Conservation (phyloP, 2,329 filamentous ascomycete species). For the Penicillium sp. region DNA sequence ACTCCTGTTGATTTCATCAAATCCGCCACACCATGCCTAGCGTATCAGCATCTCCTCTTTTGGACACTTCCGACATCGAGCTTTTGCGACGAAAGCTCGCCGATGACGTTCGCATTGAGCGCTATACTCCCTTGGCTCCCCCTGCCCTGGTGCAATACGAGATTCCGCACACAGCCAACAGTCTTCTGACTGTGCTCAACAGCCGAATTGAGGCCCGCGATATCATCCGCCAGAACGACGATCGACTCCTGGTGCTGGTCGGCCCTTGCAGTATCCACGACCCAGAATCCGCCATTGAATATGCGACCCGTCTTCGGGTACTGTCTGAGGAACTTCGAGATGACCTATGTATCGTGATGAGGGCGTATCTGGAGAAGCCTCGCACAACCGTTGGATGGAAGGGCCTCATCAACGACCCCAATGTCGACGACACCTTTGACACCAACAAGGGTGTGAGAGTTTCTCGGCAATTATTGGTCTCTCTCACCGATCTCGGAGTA, state of each 20-base stretch:
- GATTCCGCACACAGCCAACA: conserved; percentile 9
- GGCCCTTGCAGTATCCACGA: conserved; percentile 98
- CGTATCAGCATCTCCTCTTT: conserved; percentile 1
- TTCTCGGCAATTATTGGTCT: conserved; percentile 85
- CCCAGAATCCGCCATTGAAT: conserved; percentile 82
- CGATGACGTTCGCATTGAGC: conserved; percentile 16
- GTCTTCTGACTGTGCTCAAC: conserved; percentile 13
- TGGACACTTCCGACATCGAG: conserved; percentile 17
- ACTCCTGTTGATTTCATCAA: background rate
- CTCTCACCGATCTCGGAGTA: conserved; percentile 82
- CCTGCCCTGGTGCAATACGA: conserved; percentile 13
- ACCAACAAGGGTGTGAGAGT: conserved; percentile 96
- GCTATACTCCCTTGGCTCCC: conserved; percentile 11
- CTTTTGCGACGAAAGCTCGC: conserved; percentile 18
- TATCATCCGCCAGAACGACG: conserved; percentile 73
- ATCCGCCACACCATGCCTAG: background rate
- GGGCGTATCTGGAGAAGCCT: conserved; percentile 97
- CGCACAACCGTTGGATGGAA: conserved; percentile 99
- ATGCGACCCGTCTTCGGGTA: conserved; percentile 74
- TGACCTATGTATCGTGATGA: conserved; percentile 93
- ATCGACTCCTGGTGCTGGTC: conserved; percentile 89
- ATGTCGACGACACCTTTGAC: conserved; percentile 94
- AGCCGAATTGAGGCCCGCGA: conserved; percentile 61
- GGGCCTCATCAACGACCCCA: conserved; percentile 97
- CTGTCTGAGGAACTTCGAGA: conserved; percentile 76